Evolutionary conservation across 106 monocot species (phyloP).

Genomic region (Alisma plantagoaquatica): DNA sequence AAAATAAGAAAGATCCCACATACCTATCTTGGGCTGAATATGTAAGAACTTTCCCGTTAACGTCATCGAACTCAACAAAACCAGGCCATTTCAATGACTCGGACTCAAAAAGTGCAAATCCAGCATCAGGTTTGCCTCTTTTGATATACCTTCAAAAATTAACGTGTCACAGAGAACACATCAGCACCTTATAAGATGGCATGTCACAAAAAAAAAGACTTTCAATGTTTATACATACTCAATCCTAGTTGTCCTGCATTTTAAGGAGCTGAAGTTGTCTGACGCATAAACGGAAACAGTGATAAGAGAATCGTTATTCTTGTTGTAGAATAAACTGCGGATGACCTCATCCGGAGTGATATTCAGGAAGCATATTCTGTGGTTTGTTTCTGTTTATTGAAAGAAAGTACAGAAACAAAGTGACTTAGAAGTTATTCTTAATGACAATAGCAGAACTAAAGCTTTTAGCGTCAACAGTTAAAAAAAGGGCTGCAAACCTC

Average conservation of each 20-base stretch:
- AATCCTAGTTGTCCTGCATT: constrained; percentile 67
- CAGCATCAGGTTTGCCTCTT: constrained; percentile 53
- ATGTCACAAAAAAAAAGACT: neutral
- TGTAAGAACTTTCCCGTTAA: constrained; percentile 81
- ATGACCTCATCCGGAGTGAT: constrained; percentile 74
- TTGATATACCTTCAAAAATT: constrained; percentile 50
- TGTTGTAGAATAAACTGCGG: constrained; percentile 78
- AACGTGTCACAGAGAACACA: too few relatives aligned
- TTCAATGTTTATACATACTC: constrained; percentile 23
- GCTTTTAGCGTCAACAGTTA: too few relatives aligned
- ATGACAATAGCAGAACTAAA: too few relatives aligned
- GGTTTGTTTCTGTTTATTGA: constrained; percentile 45
- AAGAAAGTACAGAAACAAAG: neutral
- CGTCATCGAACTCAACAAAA: constrained; percentile 90
- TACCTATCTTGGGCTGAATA: constrained; percentile 74
- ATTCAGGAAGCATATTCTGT: constrained; percentile 72
- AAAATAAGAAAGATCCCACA: neutral
- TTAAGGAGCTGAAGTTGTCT: constrained; percentile 67
- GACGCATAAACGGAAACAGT: constrained; percentile 76
- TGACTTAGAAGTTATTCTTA: too few relatives aligned
- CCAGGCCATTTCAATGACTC: constrained; percentile 81
- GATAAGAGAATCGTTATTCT: constrained; percentile 72
- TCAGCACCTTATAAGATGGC: too few relatives aligned
- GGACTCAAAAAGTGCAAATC: constrained; percentile 75
- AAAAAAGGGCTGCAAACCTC: constrained; percentile 73